These are phyloP conservation scores for Teunomyces kruisii DNA, from an alignment of 805 yeast genomes.

Conservation along the genomic window DNA sequence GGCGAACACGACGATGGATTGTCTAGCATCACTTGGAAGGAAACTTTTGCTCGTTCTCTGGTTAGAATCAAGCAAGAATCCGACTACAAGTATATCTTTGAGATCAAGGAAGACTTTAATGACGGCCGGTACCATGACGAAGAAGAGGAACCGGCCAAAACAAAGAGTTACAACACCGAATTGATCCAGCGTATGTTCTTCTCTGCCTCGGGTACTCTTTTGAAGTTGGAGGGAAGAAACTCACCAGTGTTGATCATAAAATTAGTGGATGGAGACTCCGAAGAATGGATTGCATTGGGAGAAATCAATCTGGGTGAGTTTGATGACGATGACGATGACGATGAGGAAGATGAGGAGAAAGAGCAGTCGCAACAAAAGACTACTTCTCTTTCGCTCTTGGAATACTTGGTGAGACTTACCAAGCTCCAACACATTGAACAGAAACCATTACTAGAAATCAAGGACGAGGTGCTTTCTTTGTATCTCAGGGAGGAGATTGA, in stretches of 20 bases:
- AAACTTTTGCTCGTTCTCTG: constrained; percentile 58
- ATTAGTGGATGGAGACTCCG: constrained; percentile 16
- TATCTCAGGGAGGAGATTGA: constrained; percentile 59
- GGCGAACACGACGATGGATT: constrained; percentile 16
- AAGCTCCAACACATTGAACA: constrained; percentile 64
- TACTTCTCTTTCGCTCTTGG: constrained; percentile 55
- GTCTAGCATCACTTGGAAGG: constrained; percentile 67
- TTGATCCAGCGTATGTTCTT: constrained; percentile 57
- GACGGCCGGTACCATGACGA: constrained; percentile 74
- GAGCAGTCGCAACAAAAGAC: constrained; percentile 8
- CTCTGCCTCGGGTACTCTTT: constrained; percentile 65
- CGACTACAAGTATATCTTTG: constrained; percentile 38
- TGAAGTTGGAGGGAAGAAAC: constrained; percentile 59
- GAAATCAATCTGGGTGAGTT: constrained; percentile 15
- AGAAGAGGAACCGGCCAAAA: constrained; percentile 42
- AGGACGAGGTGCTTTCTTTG: constrained; percentile 65
- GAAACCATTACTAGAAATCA: constrained; percentile 48
- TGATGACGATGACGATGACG: constrained; percentile 11
- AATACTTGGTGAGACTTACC: constrained; percentile 59
- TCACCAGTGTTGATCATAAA: constrained; percentile 70
- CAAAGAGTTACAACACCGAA: constrained; percentile 34
- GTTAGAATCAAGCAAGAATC: constrained; percentile 38
- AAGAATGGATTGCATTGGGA: constrained; percentile 23
- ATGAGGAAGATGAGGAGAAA: constrained; percentile 7
- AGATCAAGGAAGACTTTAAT: constrained; percentile 56